phyloP scores from a whole-genome alignment of 768 basidiomycete genomes.

The Thelephora ganbajun region DNA sequence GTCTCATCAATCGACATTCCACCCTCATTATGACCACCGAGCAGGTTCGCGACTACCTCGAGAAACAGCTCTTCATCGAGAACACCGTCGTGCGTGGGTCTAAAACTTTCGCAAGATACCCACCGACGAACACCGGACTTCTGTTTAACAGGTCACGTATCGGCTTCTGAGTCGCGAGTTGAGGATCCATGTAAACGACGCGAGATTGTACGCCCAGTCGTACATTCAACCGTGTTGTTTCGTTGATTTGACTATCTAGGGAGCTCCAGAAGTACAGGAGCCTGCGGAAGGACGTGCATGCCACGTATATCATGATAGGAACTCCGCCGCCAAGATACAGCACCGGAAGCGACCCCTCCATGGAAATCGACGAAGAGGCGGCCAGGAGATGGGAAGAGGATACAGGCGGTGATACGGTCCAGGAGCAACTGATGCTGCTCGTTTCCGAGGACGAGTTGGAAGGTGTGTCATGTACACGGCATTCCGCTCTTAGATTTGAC shows the following conservation, averaged over 20 bases:
- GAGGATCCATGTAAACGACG: conserved; percentile 58
- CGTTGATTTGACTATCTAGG: conserved; percentile 21
- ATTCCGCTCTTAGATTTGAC: background rate
- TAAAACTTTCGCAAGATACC: background rate
- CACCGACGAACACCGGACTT: background rate
- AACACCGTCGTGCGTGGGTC: conserved; percentile 25
- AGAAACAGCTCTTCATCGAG: conserved; percentile 31
- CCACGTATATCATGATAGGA: conserved; percentile 66
- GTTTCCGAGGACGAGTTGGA: conserved; percentile 54
- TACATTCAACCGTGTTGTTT: background rate
- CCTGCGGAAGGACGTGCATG: conserved; percentile 29
- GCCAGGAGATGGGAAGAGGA: conserved; percentile 23
- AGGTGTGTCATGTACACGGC: conserved; percentile 22
- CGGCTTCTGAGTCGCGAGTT: conserved; percentile 61
- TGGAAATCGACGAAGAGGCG: conserved; percentile 28
- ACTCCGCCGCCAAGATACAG: background rate
- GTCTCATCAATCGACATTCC: no score
- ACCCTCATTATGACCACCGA: background rate
- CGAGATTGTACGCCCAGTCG: conserved; percentile 49
- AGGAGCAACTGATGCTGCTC: conserved; percentile 36
- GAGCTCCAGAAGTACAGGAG: conserved; percentile 42
- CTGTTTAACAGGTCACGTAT: conserved; percentile 51
- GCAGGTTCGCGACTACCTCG: conserved; percentile 22
- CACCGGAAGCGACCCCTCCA: conserved; percentile 9
- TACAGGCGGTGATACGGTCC: conserved; percentile 23